Evolutionary conservation across 1,139 yeast species (phyloP).

Genomic region (Hyphopichia khmerensis): DNA sequence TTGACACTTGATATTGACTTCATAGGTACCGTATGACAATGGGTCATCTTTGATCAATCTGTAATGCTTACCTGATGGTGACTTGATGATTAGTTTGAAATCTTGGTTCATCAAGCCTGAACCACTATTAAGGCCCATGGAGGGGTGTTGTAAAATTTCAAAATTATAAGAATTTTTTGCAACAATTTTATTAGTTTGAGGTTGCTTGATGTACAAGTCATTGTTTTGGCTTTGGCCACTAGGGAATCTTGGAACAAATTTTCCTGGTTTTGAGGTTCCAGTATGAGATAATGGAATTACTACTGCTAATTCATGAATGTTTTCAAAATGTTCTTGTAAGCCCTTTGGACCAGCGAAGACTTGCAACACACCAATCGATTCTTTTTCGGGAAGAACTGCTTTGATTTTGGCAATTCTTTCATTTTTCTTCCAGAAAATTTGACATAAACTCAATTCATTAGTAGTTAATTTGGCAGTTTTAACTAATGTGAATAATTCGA

Average conservation of each 20-base stretch:
- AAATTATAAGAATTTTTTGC: conserved; percentile 63
- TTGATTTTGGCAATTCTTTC: conserved; percentile 73
- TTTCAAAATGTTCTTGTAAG: conserved; percentile 54
- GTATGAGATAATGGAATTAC: conserved; percentile 77
- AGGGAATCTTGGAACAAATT: conserved; percentile 72
- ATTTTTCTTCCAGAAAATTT: conserved; percentile 67
- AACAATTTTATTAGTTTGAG: conserved; percentile 68
- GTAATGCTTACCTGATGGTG: conserved; percentile 80
- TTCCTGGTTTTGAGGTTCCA: conserved; percentile 56
- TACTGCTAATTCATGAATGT: conserved; percentile 68
- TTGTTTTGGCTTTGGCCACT: conserved; percentile 65
- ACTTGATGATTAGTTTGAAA: conserved; percentile 67
- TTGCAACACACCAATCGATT: conserved; percentile 69
- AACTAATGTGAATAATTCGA: conserved; percentile 59
- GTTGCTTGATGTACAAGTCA: conserved; percentile 81
- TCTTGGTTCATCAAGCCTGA: conserved; percentile 39
- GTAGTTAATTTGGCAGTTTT: conserved; percentile 52
- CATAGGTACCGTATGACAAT: conserved; percentile 56
- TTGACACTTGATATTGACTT: conserved; percentile 54
- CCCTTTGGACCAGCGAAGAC: conserved; percentile 74
- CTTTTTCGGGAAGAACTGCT: conserved; percentile 71
- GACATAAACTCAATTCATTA: conserved; percentile 66
- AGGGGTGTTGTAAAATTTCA: conserved; percentile 62
- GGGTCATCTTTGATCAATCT: conserved; percentile 54
- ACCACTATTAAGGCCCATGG: conserved; percentile 46